These are phyloP conservation scores for Yamadazyma paraphyllophila DNA, from an alignment of 805 yeast genomes.

Conservation along the genomic window DNA sequence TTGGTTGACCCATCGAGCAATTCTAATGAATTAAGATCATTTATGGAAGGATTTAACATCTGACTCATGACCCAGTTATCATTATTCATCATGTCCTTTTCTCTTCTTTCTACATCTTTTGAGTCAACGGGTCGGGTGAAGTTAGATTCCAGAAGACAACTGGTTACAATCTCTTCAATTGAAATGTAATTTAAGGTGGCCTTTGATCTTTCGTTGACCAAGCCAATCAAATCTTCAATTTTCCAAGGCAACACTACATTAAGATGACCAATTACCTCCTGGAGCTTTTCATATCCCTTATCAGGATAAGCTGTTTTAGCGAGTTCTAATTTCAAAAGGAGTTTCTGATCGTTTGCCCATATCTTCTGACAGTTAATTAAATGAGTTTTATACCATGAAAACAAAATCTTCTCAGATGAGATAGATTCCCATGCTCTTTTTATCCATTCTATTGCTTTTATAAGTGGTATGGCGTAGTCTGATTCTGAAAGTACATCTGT, in stretches of 20 bases:
- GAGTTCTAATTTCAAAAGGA: background rate
- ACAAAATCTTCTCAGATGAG: constrained; percentile 28
- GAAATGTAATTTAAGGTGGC: constrained; percentile 49
- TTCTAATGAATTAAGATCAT: constrained; percentile 3
- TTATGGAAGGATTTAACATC: constrained; percentile 12
- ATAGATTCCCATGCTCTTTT: constrained; percentile 54
- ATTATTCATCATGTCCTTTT: background rate
- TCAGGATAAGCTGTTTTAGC: constrained; percentile 6
- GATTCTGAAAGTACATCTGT: constrained; percentile 35
- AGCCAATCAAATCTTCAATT: constrained; percentile 50
- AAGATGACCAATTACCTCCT: constrained; percentile 44
- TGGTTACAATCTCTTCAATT: constrained; percentile 58
- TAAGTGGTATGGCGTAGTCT: constrained; percentile 49
- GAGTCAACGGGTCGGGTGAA: constrained; percentile 1
- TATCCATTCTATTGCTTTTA: constrained; percentile 58
- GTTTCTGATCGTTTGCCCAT: constrained; percentile 25
- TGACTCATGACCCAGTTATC: constrained; percentile 15
- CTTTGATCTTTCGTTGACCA: constrained; percentile 44
- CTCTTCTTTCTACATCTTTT: constrained; percentile 2
- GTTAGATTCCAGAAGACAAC: constrained; percentile 50
- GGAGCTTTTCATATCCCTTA: constrained; percentile 41
- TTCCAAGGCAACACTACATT: constrained; percentile 59
- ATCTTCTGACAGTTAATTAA: constrained; percentile 23
- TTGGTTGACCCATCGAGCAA: background rate
- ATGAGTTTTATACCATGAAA: constrained; percentile 36